Conservation (phyloP, 257 asterid genomes). For the Salvia rosmarinus region DNA sequence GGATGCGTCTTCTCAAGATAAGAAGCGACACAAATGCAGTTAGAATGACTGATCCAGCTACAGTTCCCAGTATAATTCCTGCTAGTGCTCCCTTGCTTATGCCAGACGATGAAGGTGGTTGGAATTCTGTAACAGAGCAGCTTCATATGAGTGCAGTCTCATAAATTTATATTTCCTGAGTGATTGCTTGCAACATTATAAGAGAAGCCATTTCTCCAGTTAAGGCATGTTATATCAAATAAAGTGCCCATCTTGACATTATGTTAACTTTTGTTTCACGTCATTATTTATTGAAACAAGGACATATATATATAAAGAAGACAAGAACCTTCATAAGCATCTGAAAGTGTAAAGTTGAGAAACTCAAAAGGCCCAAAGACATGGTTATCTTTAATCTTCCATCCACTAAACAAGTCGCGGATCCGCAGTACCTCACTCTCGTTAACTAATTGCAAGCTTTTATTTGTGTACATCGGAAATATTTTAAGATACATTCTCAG, state of each 20-base stretch:
- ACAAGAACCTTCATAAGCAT: constrained; percentile 57
- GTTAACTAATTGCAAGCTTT: constrained; percentile 42
- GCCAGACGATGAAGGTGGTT: constrained; percentile 51
- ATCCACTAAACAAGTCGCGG: constrained; percentile 62
- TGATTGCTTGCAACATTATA: background rate
- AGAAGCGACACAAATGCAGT: constrained; percentile 65
- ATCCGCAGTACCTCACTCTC: constrained; percentile 64
- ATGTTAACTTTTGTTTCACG: background rate
- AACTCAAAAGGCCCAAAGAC: constrained; percentile 90
- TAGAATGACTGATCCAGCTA: constrained; percentile 68
- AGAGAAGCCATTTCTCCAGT: constrained; percentile 1
- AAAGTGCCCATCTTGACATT: background rate
- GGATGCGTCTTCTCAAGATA: constrained; percentile 54
- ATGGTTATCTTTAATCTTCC: constrained; percentile 62
- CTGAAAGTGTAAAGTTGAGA: constrained; percentile 73
- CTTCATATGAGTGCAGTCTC: constrained; percentile 17
- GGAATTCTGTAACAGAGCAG: constrained; percentile 47
- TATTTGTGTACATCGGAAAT: constrained; percentile 52
- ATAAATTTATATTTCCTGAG: background rate
- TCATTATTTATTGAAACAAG: background rate
- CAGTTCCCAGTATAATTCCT: constrained; percentile 72
- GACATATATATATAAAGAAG: constrained; percentile 5
- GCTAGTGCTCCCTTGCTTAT: constrained; percentile 78
- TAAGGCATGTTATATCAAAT: background rate
- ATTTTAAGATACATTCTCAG: constrained; percentile 67